Conservation (phyloP, 1,284 basidiomycete genomes). For the Waitea zeae region DNA sequence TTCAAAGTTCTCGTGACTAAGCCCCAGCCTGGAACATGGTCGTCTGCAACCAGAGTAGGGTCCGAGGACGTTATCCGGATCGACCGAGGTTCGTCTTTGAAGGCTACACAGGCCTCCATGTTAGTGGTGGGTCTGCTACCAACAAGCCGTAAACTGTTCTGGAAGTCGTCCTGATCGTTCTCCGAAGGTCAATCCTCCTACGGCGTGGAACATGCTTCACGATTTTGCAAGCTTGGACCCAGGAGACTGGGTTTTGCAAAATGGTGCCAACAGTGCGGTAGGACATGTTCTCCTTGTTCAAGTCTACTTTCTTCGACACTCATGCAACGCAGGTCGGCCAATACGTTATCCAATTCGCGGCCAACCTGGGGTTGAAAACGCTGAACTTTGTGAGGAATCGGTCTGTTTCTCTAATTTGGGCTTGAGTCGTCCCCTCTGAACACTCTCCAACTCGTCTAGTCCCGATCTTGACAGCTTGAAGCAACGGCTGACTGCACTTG, state of each 20-base stretch:
- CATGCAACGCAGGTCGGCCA: constrained; percentile 41
- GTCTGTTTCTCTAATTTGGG: constrained; percentile 15
- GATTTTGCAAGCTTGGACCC: constrained; percentile 44
- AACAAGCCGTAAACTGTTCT: background rate
- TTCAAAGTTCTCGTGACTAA: constrained; percentile 46
- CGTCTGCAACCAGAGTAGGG: constrained; percentile 36
- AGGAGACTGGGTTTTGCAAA: constrained; percentile 69
- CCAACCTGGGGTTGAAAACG: constrained; percentile 45
- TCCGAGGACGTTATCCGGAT: constrained; percentile 33
- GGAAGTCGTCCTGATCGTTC: background rate
- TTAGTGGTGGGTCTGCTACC: constrained; percentile 32
- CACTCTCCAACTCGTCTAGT: constrained; percentile 15
- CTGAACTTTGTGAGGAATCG: constrained; percentile 65
- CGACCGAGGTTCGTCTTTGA: constrained; percentile 35
- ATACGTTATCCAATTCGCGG: constrained; percentile 67
- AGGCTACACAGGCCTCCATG: constrained; percentile 53
- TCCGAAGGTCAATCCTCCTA: constrained; percentile 64
- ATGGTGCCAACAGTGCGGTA: constrained; percentile 74
- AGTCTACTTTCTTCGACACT: constrained; percentile 4
- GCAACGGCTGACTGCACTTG: constrained; percentile 32
- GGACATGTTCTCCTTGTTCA: constrained; percentile 10
- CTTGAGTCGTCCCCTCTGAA: background rate
- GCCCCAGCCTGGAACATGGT: constrained; percentile 65
- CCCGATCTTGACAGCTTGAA: constrained; percentile 33
- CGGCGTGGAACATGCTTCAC: constrained; percentile 66